Evolutionary conservation across 2,329 filamentous ascomycete genomes (phyloP), one percentile per base, ranked within the genome.

Genomic region (Talaromyces sp.): DNA sequence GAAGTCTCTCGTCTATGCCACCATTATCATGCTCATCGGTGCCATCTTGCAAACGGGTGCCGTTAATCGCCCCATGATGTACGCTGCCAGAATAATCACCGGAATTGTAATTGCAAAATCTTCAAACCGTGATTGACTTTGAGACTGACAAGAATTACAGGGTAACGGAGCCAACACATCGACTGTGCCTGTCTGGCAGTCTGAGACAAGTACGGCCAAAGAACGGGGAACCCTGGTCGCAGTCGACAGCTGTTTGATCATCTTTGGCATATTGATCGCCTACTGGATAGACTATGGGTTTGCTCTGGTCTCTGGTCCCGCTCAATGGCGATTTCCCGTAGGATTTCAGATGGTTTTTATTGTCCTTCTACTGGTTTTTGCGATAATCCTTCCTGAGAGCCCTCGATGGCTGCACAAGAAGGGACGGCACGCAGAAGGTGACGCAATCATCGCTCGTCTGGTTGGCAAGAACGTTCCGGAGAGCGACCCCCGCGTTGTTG

Each of bases 321-420:
- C 68, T 0, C 77, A 79, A 41, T 82, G 68, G 65, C 69, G 74
- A 3, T 75, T 82, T 56, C 81, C 81, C 0, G 67, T 83, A 1
- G 80, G 78, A 0, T 74, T 83, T 9, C 81, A 83, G 67, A 77
- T 80, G 31, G 61, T 78, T 1, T 82, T 82, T 56, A 76, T 76
- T 31, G 22, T 37, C 10, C 73, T 76, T 0, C 81, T 82, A 68
- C 66, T 80, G 6, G 54, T 73, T 11, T 71, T 81, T 16, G 67
- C 80, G 24, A 65, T 68, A 5, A 65, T 80, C n/a, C 73, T 82
- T 7, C 79, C 79, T 0, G 78, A 81, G 66, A 80, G 78, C 0
- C 80, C 80, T 0, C 72, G 80, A 35, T 82, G 80, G 78, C 66
- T 82, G 14, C 47, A 50, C 19, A 22, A 50, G 19, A 24, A 24